These are phyloP conservation scores for Fusarium mangiferae DNA, from an alignment of 2,329 filamentous ascomycete genomes.

Conservation along the genomic window DNA sequence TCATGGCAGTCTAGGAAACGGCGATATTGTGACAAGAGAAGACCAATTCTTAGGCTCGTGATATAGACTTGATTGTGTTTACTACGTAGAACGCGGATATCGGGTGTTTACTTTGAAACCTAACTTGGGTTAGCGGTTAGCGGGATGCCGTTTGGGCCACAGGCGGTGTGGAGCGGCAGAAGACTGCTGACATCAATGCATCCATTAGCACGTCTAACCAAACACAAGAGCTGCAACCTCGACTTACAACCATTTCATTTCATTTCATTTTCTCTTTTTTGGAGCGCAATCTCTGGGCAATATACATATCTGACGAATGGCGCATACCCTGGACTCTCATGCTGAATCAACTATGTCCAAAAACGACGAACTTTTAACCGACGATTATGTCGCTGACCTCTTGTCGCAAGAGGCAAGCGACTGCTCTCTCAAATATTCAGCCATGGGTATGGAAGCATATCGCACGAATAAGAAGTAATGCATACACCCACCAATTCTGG, in stretches of 20 bases:
- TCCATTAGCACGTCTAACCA: background rate
- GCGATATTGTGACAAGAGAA: background rate
- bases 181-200: slow-evolving; percentile 26
- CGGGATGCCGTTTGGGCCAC: background rate
- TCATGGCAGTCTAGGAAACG: slow-evolving; percentile 39
- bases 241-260: slow-evolving; percentile 17
- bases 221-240: background rate
- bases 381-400: slow-evolving; percentile 84
- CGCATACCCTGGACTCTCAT: background rate
- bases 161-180: slow-evolving; percentile 40
- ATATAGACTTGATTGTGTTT: background rate
- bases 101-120: slow-evolving; percentile 54
- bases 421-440: slow-evolving; percentile 77
- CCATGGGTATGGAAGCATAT: slow-evolving; percentile 78
- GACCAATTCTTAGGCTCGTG: background rate
- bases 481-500: slow-evolving; percentile 2
- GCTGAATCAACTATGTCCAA: slow-evolving; percentile 50
- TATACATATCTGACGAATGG: background rate
- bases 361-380: slow-evolving; percentile 67
- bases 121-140: slow-evolving; percentile 40
- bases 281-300: background rate
- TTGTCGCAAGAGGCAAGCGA: slow-evolving; percentile 82
- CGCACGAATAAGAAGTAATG: slow-evolving; percentile 58
- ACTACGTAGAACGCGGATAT: slow-evolving; percentile 32
- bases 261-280: background rate